Conservation (phyloP, 1,284 basidiomycete species). For the Cystobasidium slooffiae region DNA sequence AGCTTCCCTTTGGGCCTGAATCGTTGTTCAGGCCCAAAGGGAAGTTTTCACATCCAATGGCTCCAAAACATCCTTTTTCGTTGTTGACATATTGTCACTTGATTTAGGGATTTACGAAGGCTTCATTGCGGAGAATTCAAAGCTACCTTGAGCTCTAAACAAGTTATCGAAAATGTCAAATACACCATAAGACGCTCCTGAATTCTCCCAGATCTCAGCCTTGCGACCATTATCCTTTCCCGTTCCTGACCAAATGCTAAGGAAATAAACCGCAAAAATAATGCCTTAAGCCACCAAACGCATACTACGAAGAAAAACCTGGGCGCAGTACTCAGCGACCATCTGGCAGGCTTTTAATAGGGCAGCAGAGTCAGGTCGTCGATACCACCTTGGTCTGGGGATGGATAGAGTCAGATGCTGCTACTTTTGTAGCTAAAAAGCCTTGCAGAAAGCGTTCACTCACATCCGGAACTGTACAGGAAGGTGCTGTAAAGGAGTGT, state of each 20-base stretch:
- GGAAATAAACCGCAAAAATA: not conserved
- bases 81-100: not conserved
- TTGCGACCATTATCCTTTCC: too few species aligned
- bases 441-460: not conserved
- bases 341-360: not conserved
- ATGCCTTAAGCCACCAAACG: not conserved
- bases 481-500: slow-evolving; percentile 5
- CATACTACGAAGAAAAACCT: not conserved
- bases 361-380: slow-evolving; percentile 12
- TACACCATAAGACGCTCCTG: slow-evolving; percentile 72
- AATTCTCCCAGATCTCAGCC: not conserved
- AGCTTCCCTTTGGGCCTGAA: slow-evolving; percentile 60
- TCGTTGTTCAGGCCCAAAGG: slow-evolving; percentile 62
- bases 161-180: slow-evolving; percentile 66
- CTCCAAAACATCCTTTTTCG: not conserved
- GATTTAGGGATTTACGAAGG: slow-evolving; percentile 63
- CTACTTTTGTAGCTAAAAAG: not conserved
- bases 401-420: not conserved
- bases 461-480: slow-evolving; percentile 20
- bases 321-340: not conserved
- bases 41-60: slow-evolving; percentile 47
- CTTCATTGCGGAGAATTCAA: slow-evolving; percentile 71
- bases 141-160: slow-evolving; percentile 66
- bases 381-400: slow-evolving; percentile 2
- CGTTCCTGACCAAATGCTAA: not conserved